Conservation (phyloP, 2,329 filamentous ascomycete species). For the Alternaria atra region DNA sequence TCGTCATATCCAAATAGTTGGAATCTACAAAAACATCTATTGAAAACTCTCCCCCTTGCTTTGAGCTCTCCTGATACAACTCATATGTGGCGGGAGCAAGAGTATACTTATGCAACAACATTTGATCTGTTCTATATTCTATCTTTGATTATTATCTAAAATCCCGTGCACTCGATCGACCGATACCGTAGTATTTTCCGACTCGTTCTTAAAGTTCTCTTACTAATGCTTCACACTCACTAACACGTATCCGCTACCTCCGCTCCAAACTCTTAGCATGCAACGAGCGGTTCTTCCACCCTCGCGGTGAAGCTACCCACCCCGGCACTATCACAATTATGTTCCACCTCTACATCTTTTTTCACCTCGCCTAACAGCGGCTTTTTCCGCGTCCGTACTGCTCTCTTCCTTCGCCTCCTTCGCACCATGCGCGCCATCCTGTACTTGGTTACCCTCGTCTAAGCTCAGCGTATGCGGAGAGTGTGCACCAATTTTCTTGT, state of each 20-base stretch:
- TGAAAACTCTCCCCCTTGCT: neutral
- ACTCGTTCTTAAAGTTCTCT: neutral
- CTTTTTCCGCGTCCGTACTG: constrained; percentile 1
- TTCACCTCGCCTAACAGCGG: neutral
- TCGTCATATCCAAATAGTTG: neutral
- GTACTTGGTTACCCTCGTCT: constrained; percentile 29
- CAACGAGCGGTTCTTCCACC: constrained; percentile 13
- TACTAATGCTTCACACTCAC: neutral
- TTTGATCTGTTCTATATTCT: neutral
- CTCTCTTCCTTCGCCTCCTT: constrained; percentile 1
- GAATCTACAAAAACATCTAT: neutral
- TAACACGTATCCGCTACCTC: neutral
- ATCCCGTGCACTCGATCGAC: neutral
- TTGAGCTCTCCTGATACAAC: neutral
- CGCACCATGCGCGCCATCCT: constrained; percentile 26
- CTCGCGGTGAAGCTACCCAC: neutral
- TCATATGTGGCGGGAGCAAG: neutral
- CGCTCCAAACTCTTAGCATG: neutral
- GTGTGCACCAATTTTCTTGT: neutral
- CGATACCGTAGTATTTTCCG: no score
- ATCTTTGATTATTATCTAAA: neutral
- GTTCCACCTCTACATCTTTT: neutral
- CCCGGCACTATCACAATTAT: constrained; percentile 20
- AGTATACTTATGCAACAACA: neutral
- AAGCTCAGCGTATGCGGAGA: constrained; percentile 3